These are phyloP conservation scores for Neltuma alba DNA, from an alignment of 306 rosid genomes.

Conservation along the genomic window DNA sequence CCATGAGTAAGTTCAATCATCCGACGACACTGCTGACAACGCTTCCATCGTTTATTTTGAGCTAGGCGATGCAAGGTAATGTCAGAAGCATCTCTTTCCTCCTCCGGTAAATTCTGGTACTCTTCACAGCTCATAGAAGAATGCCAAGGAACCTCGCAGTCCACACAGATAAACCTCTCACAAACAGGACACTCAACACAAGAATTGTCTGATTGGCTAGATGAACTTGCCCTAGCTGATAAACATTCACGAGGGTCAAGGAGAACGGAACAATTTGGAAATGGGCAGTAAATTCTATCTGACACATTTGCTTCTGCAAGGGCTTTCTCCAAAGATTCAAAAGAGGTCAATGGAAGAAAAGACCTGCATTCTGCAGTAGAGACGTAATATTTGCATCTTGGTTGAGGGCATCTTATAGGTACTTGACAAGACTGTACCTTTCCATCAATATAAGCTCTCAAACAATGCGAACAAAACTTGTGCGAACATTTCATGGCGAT, in stretches of 20 bases:
- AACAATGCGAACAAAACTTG: conserved; percentile 83
- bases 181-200: conserved; percentile 92
- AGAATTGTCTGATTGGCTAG: conserved; percentile 76
- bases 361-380: conserved; percentile 66
- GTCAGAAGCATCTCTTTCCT: conserved; percentile 80
- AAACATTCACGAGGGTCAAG: conserved; percentile 73
- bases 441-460: conserved; percentile 74
- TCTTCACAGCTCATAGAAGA: conserved; percentile 85
- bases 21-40: conserved; percentile 84
- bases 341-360: conserved; percentile 79
- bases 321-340: conserved; percentile 68
- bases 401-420: conserved; percentile 85
- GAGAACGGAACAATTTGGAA: conserved; percentile 79
- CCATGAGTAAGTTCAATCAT: conserved; percentile 92
- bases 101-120: conserved; percentile 71
- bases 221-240: conserved; percentile 74
- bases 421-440: conserved; percentile 76
- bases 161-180: conserved; percentile 76
- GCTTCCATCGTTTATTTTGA: conserved; percentile 82
- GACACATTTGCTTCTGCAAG: conserved; percentile 65
- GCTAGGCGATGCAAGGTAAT: conserved; percentile 73
- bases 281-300: conserved; percentile 83
- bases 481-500: conserved; percentile 89
- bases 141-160: conserved; percentile 95
- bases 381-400: conserved; percentile 75